Conservation (phyloP, 2,329 filamentous ascomycete species). For the Penicillium digitatum region DNA sequence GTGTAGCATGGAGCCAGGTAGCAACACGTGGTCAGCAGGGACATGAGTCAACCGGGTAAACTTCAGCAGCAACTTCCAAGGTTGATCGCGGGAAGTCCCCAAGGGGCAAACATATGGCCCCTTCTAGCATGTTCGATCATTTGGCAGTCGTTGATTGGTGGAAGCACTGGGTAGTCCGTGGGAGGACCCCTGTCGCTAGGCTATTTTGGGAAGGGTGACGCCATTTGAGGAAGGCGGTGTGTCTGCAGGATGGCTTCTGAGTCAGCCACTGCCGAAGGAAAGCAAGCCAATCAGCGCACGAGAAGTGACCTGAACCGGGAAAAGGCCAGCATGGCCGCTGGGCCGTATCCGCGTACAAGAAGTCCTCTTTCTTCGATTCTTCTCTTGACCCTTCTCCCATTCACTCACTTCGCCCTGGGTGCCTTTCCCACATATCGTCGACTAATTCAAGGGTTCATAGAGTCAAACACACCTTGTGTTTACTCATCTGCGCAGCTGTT, state of each 20-base stretch:
- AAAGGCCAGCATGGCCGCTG: conserved; percentile 47
- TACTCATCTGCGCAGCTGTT: conserved; percentile 13
- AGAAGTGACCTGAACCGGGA: conserved; percentile 42
- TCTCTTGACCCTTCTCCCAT: conserved; percentile 19
- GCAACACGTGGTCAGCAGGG: conserved; percentile 3
- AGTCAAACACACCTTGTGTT: conserved; percentile 17
- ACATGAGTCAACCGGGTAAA: conserved; percentile 6
- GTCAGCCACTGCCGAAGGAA: conserved; percentile 19
- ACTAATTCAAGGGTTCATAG: conserved; percentile 17
- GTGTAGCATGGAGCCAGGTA: neutral
- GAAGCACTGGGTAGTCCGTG: neutral
- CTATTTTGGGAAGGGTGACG: neutral
- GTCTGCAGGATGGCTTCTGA: conserved; percentile 19
- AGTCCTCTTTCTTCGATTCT: conserved; percentile 20
- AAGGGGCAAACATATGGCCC: conserved; percentile 11
- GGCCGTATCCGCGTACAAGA: conserved; percentile 35
- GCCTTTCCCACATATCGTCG: conserved; percentile 12
- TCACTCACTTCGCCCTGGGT: conserved; percentile 20
- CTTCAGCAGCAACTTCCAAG: neutral
- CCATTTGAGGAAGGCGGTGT: conserved; percentile 21
- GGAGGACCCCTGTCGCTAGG: conserved; percentile 2
- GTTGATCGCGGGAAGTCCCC: neutral
- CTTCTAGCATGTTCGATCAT: conserved; percentile 35
- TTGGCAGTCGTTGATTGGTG: conserved; percentile 19
- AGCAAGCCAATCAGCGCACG: conserved; percentile 34